Base-by-base conservation (phyloP, 257 asterid species). In the Scutellaria baicalensis region DNA sequence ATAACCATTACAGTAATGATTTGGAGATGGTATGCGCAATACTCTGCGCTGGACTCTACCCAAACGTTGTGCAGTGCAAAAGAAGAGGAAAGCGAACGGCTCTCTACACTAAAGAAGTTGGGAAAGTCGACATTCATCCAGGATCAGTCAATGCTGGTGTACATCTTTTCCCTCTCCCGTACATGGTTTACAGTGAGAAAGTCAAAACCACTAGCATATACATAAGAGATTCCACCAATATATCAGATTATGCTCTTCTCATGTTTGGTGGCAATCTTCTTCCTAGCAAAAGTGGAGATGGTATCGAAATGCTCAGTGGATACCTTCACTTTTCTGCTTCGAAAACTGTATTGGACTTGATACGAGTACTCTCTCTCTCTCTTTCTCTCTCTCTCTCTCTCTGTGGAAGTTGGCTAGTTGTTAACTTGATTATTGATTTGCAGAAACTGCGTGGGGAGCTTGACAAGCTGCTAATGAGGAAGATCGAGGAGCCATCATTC, bases 281-380 rank as follows among this genome's bases (percentile, higher is more conserved):
- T 79, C 94, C 93, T 17, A 81, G 89, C 84, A 75, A 81, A 69
- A 84, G 55, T 68, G 95, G 89, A 23, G 88, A 87, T 70, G 97
- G 97, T 48, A 91, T 93, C 21, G 96, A 93, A 78, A 93, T 93
- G 99, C 97, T 93, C 1, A 97, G 85, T 35, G 99, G 99, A 47
- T 93, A 91, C 80, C 97, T 93, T 67, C 96, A 89, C 77, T 93
- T 93, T 56, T 91, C 97, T 13, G 96, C 99, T 13, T 87, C 96
- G 10, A 83, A 81, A 81, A 86, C 85, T 50, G 89, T 88, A 43
- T 78, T 93, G 78, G 90, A 89, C 77, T 78, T 93, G 67, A 91
- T 93, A 73, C 88, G 73, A 93, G 97, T 92, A 84, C 9, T 12
- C 9, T 3, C 23, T 47, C 5, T 9, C 9, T 9, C 5, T 3